phyloP scores from a whole-genome alignment of 352 stramenopile genomes.

The Phytophthora tubulina region DNA sequence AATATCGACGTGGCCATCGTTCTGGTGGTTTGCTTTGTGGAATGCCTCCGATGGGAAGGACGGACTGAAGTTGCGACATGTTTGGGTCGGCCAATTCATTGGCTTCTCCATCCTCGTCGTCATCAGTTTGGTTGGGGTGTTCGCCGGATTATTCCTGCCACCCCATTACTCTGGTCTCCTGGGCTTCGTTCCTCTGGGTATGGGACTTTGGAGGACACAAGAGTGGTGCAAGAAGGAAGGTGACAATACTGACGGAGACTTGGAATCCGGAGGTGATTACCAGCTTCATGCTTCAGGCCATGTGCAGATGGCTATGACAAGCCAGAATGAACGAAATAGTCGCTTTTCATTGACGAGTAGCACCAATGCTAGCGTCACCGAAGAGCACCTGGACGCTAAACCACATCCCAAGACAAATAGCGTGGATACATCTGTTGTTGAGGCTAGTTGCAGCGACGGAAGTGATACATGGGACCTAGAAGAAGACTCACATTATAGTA shows the following conservation, averaged over 20 bases:
- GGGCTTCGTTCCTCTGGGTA: slow-evolving; percentile 8
- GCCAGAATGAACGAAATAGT: no score
- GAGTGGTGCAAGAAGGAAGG: slow-evolving; percentile 11
- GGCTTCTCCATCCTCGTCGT: slow-evolving; percentile 4
- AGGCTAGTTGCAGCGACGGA: neutral
- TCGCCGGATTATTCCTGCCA: neutral
- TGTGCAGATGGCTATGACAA: no score
- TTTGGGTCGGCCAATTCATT: slow-evolving; percentile 10
- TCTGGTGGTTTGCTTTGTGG: slow-evolving; percentile 33
- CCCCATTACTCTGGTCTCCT: slow-evolving; percentile 7
- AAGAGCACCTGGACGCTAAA: no score
- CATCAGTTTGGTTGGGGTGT: slow-evolving; percentile 3
- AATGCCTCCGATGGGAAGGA: slow-evolving; percentile 10
- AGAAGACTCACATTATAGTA: neutral
- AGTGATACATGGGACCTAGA: neutral
- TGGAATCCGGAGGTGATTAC: neutral
- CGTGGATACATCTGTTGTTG: neutral
- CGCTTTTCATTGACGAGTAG: no score
- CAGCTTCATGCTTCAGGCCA: neutral
- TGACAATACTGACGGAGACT: neutral
- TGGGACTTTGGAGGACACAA: slow-evolving; percentile 1
- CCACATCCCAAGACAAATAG: no score
- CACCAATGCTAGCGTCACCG: no score
- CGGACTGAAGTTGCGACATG: neutral
- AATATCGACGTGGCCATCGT: slow-evolving; percentile 34